Base-by-base conservation (phyloP, 768 basidiomycete genomes). In the Tephrocybe sp. region DNA sequence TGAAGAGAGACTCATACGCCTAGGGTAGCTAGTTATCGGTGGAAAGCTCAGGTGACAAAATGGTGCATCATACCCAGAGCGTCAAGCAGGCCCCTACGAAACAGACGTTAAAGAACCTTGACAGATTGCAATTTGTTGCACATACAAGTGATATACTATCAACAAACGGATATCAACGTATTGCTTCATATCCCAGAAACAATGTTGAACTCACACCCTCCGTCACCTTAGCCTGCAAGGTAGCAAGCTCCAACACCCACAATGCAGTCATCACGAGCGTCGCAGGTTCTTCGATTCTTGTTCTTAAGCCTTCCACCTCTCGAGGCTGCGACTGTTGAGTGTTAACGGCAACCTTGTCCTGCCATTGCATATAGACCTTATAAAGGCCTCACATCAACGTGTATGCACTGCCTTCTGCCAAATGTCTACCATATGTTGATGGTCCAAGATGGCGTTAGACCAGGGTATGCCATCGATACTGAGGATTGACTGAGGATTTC, bases 11-110 rank as follows among this genome's bases (percentile, higher is more conserved):
- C 15, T 48, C 37, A 20, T 48, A 48, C 9, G 34, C 47, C 37
- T 48, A 20, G 15, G n/a, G n/a, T n/a, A n/a, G n/a, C n/a, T n/a
- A n/a, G n/a, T n/a, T n/a, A n/a, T n/a, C n/a, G n/a, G n/a, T n/a
- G n/a, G n/a, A n/a, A 47, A 14, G 18, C 12, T 18, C 11, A 10
- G 3, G 23, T 15, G 15, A 37, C 34, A 5, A 30, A 30, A 30
- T 12, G 28, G 12, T 5, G 12, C 28, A 30, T 5, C 28, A 30
- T 33, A 37, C 45, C 45, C 45, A 47, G 5, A 47, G 45, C 3
- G 45, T 47, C 21, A 47, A 23, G 34, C 45, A 24, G 21, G 45
- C 30, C n/a, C 32, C 45, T 47, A 30, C n/a, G n/a, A n/a, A n/a
- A n/a, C n/a, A n/a, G n/a, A n/a, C n/a, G n/a, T n/a, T n/a, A n/a